Evolutionary conservation across 2,329 filamentous ascomycete species (phyloP), one percentile per base, ranked within the genome.

Genomic region (Chalaropsis thielavioides): DNA sequence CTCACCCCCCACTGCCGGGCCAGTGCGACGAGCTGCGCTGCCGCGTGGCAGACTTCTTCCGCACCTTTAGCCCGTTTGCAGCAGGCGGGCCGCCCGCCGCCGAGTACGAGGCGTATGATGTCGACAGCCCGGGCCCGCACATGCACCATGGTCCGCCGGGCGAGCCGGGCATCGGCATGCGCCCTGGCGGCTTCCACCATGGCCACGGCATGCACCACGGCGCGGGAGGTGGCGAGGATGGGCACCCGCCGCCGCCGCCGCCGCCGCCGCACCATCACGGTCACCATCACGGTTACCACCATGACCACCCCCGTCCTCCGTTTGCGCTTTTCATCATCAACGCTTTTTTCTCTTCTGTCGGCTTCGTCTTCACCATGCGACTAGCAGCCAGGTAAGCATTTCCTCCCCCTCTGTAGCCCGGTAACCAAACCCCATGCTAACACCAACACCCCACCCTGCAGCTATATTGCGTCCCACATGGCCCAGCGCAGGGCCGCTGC

Each of bases 151-250:
- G 61, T 24, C 64, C 27, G 19, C 64, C 61, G 7, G 60, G 64
- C 43, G 46, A 62, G 35, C 64, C 64, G 17, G 64, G 64, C 17
- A 61, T 66, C 27, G 64, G 64, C 17, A 66, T 66, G 60, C 60
- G 49, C 11, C 64, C 64, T 27, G 51, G 64, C 35, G 51, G 49
- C n/a, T 63, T 65, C 31, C 27, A 58, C 19, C 61, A 63, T 43
- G 60, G 59, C 19, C 38, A 61, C 6, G 54, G 63, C 35, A 51
- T 49, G 63, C 63, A 61, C 15, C 63, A 64, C 22, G 15, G 15
- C 38, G 27, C 43, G 19, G 43, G 40, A 24, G 62, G 40, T 4
- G 3, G 27, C 31, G 15, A 60, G 17, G 59, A 62, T 54, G 46
- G 51, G 17, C 44, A 56, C 10, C 35, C 15, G 3, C 64, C 38